A percentile compares a stretch with the other conserved stretches of the same genome.
Conservation (phyloP, 805 yeast genomes). For the Cyberlindnera bimundalis region DNA sequence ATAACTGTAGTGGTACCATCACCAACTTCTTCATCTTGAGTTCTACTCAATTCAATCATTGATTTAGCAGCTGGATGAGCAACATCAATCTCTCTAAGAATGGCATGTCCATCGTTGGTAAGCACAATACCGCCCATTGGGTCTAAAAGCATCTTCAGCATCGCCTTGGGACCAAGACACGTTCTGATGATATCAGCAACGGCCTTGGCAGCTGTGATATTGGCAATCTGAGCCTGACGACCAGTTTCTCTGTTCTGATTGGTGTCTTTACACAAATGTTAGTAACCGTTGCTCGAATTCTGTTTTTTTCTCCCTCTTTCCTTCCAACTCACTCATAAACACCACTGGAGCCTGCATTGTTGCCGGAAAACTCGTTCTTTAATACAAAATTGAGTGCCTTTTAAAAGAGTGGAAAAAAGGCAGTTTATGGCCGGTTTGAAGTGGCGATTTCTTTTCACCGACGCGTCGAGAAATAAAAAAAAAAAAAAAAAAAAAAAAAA, state of each 20-base stretch:
- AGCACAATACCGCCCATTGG: slow-evolving; percentile 93
- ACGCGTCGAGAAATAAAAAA: slow-evolving; percentile 1
- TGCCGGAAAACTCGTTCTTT: too few species aligned
- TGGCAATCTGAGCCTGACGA: slow-evolving; percentile 94
- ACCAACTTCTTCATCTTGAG: slow-evolving; percentile 98
- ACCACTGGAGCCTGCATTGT: slow-evolving; percentile 82
- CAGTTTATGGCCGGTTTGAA: not conserved
- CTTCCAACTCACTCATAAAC: slow-evolving; percentile 48
- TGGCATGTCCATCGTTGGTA: slow-evolving; percentile 98
- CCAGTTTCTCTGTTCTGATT: slow-evolving; percentile 92
- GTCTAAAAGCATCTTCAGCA: slow-evolving; percentile 95
- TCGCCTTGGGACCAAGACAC: slow-evolving; percentile 98
- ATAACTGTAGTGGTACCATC: slow-evolving; percentile 98
- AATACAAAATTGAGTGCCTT: too few species aligned
- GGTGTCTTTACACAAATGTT: slow-evolving; percentile 43
- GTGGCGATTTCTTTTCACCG: not conserved
- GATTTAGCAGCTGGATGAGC: slow-evolving; percentile 99
- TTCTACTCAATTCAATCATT: slow-evolving; percentile 94
- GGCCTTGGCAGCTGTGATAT: slow-evolving; percentile 99
- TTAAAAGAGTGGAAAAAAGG: too few species aligned
- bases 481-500: too few species aligned
- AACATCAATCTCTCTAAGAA: slow-evolving; percentile 92
- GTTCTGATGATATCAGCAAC: slow-evolving; percentile 97
- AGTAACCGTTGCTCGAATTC: not conserved
- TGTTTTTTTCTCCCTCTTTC: not conserved